phyloP scores from a whole-genome alignment of 2,329 filamentous ascomycete genomes.

The Diplocarpon mali region DNA sequence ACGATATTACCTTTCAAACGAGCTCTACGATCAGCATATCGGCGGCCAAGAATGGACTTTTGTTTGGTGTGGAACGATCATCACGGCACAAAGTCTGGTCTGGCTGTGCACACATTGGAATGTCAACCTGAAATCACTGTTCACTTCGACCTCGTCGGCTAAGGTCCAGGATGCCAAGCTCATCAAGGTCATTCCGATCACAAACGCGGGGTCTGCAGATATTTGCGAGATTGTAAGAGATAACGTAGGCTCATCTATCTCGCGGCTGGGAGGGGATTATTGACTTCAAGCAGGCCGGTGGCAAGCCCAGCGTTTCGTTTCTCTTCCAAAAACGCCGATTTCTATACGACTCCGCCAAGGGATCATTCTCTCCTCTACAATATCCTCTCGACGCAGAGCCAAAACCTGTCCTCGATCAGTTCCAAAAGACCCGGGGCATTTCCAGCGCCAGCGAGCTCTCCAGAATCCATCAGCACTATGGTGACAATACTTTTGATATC shows the following conservation, averaged over 20 bases:
- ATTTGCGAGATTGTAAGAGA: conserved; percentile 76
- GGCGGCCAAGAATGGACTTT: conserved; percentile 96
- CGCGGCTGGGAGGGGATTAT: conserved; percentile 4
- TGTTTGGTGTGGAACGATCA: conserved; percentile 80
- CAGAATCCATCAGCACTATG: conserved; percentile 82
- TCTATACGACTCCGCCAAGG: conserved; percentile 61
- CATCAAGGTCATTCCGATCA: conserved; percentile 85
- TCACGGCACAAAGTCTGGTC: conserved; percentile 75
- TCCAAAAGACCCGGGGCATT: conserved; percentile 73
- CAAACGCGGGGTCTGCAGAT: conserved; percentile 80
- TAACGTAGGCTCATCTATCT: conserved; percentile 35
- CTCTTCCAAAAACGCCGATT: conserved; percentile 98
- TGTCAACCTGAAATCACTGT: conserved; percentile 70
- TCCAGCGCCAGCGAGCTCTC: conserved; percentile 63
- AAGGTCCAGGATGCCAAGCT: conserved; percentile 64
- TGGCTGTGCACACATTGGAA: conserved; percentile 99
- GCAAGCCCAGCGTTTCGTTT: conserved; percentile 72
- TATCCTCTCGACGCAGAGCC: conserved; percentile 81
- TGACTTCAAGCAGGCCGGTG: conserved; percentile 44
- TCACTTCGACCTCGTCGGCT: conserved; percentile 64
- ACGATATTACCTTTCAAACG: conserved; percentile 70
- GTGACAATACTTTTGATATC: conserved; percentile 92
- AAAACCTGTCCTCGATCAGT: conserved; percentile 65
- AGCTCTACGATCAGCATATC: conserved; percentile 84
- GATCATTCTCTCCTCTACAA: conserved; percentile 68